Conservation (phyloP, 768 basidiomycete species). For the Lactarius sp. region DNA sequence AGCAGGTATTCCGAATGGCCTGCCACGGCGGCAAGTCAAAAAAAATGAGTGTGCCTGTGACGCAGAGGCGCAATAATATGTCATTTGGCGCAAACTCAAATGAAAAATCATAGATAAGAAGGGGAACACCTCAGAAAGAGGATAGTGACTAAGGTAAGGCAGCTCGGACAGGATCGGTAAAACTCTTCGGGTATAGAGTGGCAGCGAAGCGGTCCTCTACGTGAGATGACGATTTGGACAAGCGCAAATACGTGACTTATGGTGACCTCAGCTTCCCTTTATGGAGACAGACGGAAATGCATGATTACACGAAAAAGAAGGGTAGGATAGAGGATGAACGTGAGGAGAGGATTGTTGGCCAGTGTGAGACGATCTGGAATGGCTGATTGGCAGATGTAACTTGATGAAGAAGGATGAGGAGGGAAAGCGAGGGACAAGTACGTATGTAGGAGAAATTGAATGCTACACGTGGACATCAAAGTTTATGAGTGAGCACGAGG, state of each 20-base stretch:
- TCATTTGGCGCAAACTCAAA: conserved; percentile 8
- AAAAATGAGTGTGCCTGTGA: conserved; percentile 19
- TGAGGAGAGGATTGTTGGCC: neutral
- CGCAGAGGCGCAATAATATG: neutral
- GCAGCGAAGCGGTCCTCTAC: neutral
- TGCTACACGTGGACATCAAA: neutral
- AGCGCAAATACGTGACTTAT: neutral
- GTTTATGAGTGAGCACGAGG: conserved; percentile 15
- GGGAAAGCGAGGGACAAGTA: neutral
- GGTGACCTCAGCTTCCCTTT: neutral
- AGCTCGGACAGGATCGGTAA: neutral
- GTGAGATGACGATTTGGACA: conserved; percentile 6
- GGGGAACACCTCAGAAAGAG: neutral
- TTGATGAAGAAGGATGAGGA: neutral
- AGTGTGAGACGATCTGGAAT: neutral
- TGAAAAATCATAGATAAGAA: conserved; percentile 8
- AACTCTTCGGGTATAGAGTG: neutral
- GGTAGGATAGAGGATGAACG: neutral
- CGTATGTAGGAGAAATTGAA: neutral
- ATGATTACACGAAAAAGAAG: neutral
- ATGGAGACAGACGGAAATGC: neutral
- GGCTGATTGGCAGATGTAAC: neutral
- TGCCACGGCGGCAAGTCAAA: neutral
- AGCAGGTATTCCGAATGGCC: neutral
- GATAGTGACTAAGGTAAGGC: neutral